Evolutionary conservation across 2,329 filamentous ascomycete species (phyloP), one percentile per base, ranked within the genome.

Genomic region (Aciculosporium take): DNA sequence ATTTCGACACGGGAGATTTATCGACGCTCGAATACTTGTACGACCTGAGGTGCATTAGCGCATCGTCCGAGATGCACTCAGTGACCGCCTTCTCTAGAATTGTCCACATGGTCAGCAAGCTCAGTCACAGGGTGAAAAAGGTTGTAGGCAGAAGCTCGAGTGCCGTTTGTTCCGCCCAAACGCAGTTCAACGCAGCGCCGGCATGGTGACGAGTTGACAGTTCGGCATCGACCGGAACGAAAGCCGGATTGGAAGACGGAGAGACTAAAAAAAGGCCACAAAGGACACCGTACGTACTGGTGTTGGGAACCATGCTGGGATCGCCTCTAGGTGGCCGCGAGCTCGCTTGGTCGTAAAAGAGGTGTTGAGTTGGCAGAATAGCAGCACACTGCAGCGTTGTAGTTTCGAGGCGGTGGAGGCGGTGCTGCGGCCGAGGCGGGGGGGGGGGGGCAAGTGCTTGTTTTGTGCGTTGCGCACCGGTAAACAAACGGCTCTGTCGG

Each of bases 1-100:
- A 94, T 61, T 88, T 76, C 43, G 91, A 96, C 45, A 95, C 77
- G 47, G 84, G 81, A 39, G 88, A 95, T 65, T 94, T 89, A 70
- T 98, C 91, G 62, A 98, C 87, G 55, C 83, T 85, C 53, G 87
- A 94, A 65, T 98, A 98, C 60, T 95, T 93, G 78, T 98, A 98
- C 45, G 81, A 80, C 64, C 87, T 91, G 53, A 98, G 79, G 60
- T 95, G 88, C 46, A 83, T 71, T 51, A 98, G 75, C 41, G 86
- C 86, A 55, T 96, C 87, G 54, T 94, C 86, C 23, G 88, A 93
- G 51, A 96, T 68, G 62, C 81, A 82, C 62, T 81, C 79, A 52
- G 79, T 75, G 43, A 67, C 72, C 40, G 78, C 77, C 61, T 65
- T 56, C 44, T 53, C 63, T 63, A 42, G 23, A 7, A 20, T 33